Percentiles rank a stretch among this genome's conserved stretches.
These are phyloP conservation scores for Aegilops speltoides DNA, from an alignment of 176 grass and related monocot species.

Conservation along the genomic window DNA sequence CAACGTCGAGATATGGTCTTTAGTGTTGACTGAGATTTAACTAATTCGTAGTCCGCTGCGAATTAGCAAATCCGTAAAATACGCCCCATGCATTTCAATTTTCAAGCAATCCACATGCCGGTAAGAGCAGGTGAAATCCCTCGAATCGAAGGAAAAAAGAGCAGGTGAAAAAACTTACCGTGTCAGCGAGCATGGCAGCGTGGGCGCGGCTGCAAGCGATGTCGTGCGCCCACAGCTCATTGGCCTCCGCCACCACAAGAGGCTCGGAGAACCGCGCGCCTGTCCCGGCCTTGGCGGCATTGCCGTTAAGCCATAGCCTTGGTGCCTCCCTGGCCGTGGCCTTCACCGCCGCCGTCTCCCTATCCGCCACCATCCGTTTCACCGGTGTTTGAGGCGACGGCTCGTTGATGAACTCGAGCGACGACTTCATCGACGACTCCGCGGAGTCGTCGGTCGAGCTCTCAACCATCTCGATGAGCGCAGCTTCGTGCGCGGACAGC, in stretches of 20 bases:
- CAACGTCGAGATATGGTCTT: too few species aligned
- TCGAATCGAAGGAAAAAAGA: too few species aligned
- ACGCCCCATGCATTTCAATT: too few species aligned
- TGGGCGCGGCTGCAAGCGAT: conserved; percentile 47
- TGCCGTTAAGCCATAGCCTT: conserved; percentile 28
- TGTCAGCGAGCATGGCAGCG: conserved; percentile 48
- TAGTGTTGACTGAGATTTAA: too few species aligned
- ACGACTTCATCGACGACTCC: conserved; percentile 39
- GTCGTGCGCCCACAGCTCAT: conserved; percentile 47
- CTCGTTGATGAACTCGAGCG: conserved; percentile 34
- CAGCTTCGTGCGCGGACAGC: conserved; percentile 36
- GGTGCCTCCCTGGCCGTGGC: conserved; percentile 4
- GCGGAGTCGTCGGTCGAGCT: conserved; percentile 32
- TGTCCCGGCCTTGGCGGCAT: background rate
- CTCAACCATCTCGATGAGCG: conserved; percentile 51
- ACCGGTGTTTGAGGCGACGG: background rate
- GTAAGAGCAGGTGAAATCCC: too few species aligned
- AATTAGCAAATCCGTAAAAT: too few species aligned
- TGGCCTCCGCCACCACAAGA: conserved; percentile 24
- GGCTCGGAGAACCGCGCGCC: conserved; percentile 33
- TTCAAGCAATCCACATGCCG: too few species aligned
- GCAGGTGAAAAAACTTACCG: conserved; percentile 25
- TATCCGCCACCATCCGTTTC: background rate
- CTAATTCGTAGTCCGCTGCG: too few species aligned
- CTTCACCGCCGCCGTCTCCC: background rate